A percentile compares a stretch with the other conserved stretches of the same genome.
Evolutionary conservation across 306 rosid species (phyloP).

Genomic region (Glycine tomentella): DNA sequence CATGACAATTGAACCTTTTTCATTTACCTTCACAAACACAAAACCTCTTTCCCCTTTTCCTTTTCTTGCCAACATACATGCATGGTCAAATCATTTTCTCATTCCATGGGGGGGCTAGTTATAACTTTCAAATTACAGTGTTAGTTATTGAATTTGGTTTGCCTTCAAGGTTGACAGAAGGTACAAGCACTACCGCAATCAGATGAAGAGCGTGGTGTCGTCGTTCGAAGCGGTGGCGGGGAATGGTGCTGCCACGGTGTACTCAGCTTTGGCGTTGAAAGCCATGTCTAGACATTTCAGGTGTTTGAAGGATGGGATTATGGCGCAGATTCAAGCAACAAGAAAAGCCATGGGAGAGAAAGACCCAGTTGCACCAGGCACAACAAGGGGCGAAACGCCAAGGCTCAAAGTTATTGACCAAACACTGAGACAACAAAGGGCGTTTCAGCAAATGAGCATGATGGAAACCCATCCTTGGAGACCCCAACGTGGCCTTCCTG

Average conservation of each 20-base stretch:
- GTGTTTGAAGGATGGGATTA: constrained; percentile 80
- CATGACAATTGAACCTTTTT: constrained; percentile 38
- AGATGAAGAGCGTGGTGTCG: constrained; percentile 87
- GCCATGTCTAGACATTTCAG: constrained; percentile 93
- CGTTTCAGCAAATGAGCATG: constrained; percentile 87
- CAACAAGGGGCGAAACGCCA: constrained; percentile 87
- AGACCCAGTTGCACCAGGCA: constrained; percentile 76
- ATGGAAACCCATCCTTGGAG: constrained; percentile 99
- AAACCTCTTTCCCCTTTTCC: not conserved
- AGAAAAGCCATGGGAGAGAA: constrained; percentile 87
- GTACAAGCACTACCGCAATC: constrained; percentile 85
- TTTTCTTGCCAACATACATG: constrained; percentile 35
- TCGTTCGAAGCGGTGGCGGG: constrained; percentile 88
- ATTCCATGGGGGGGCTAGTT: not conserved
- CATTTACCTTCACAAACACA: constrained; percentile 5
- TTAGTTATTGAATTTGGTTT: constrained; percentile 7
- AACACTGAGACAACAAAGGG: constrained; percentile 78
- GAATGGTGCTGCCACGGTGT: constrained; percentile 73
- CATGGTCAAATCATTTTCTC: not conserved
- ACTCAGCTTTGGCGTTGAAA: constrained; percentile 85
- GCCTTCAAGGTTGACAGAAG: constrained; percentile 76
- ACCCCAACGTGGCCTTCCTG: constrained; percentile 98
- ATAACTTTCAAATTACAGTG: not conserved
- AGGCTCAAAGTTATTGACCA: constrained; percentile 85
- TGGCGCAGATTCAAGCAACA: constrained; percentile 66